Conservation (phyloP, 495 filamentous ascomycete species). For the Aspergillus ostianus region DNA sequence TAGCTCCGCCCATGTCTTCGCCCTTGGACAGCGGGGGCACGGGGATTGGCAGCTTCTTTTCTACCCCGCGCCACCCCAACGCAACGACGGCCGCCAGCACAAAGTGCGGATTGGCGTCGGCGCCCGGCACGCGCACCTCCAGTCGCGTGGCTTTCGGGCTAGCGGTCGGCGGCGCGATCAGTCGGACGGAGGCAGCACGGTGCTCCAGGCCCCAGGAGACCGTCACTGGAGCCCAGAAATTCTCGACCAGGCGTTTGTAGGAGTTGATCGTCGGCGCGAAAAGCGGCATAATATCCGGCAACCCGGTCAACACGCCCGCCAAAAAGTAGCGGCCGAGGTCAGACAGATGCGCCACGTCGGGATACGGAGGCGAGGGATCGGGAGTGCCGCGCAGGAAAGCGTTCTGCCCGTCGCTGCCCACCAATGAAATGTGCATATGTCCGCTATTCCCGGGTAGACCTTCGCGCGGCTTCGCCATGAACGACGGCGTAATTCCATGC, state of each 20-base stretch:
- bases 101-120: constrained; percentile 84
- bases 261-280: constrained; percentile 93
- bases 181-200: constrained; percentile 82
- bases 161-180: constrained; percentile 84
- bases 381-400: constrained; percentile 70
- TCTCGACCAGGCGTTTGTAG: constrained; percentile 96
- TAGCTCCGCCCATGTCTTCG: constrained; percentile 67
- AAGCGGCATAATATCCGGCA: constrained; percentile 94
- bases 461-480: constrained; percentile 97
- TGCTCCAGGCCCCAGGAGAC: constrained; percentile 97
- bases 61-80: constrained; percentile 83
- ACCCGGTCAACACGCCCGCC: constrained; percentile 80
- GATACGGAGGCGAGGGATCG: constrained; percentile 67
- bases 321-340: constrained; percentile 92
- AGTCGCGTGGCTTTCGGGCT: constrained; percentile 83
- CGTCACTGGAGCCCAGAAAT: constrained; percentile 97
- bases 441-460: constrained; percentile 90
- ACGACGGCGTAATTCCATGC: constrained; percentile 90
- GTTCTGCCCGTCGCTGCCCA: constrained; percentile 67
- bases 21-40: constrained; percentile 80
- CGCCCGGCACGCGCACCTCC: constrained; percentile 87
- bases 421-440: constrained; percentile 86
- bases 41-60: constrained; percentile 81
- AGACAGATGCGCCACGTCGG: constrained; percentile 75
- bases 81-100: constrained; percentile 86